Percentiles rank a stretch among this genome's conserved stretches.
Conservation (phyloP, 1,284 basidiomycete genomes). For the Sanghuangporus baumii region DNA sequence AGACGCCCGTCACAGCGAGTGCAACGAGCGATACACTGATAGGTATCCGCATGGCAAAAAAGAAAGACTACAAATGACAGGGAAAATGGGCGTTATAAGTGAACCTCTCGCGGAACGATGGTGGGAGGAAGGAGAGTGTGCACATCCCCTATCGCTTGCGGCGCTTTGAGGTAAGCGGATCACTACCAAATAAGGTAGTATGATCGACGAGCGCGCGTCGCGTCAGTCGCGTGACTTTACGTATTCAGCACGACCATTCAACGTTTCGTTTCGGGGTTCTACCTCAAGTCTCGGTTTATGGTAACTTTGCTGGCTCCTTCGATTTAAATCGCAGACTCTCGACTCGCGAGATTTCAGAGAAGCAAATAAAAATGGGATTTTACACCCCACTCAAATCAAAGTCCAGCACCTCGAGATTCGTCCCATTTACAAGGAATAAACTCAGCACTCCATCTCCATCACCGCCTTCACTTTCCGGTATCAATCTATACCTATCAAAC, state of each 20-base stretch:
- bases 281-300: not conserved
- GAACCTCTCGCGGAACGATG: not conserved
- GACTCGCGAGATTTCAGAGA: not conserved
- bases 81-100: too few relatives aligned
- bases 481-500: slow-evolving; percentile 33
- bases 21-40: slow-evolving; percentile 15
- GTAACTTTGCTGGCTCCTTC: too few relatives aligned
- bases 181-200: not conserved
- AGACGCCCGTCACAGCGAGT: slow-evolving; percentile 11
- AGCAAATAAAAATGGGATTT: not conserved
- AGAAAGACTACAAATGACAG: not conserved
- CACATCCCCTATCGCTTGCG: not conserved
- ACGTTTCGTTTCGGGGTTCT: not conserved
- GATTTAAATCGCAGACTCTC: too few relatives aligned
- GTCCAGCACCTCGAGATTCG: slow-evolving; percentile 30
- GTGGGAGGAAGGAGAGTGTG: not conserved
- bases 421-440: slow-evolving; percentile 33
- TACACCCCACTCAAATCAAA: slow-evolving; percentile 21
- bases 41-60: slow-evolving; percentile 14
- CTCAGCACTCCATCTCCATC: slow-evolving; percentile 31
- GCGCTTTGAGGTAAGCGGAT: not conserved
- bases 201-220: not conserved
- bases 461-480: slow-evolving; percentile 20
- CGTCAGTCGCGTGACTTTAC: slow-evolving; percentile 1
- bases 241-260: not conserved